Evolutionary conservation across 169 alveolate species (phyloP), one percentile per base, ranked within the genome.

Genomic region (Plasmodium cynomolgi): DNA sequence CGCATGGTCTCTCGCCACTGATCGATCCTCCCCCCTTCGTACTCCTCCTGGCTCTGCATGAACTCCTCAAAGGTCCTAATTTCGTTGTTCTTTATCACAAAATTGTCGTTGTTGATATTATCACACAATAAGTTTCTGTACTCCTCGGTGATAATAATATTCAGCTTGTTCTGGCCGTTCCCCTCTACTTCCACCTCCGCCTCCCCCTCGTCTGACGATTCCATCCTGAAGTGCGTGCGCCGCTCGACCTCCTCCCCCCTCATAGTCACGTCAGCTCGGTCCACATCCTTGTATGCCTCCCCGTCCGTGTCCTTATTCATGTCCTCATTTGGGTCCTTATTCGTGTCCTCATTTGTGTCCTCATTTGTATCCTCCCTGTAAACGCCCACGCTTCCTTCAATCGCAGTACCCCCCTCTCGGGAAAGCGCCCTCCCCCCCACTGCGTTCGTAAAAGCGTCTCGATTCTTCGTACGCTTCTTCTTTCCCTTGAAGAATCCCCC

Each of bases 91-190:
- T 86, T 86, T 17, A 86, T 77, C n/a, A 86, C 93, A 56, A 86
- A 86, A 41, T 77, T 86, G 58, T 86, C 93, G 44, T 86, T 86
- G 68, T 86, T 86, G n/a, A 86, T 86, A 56, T 86, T 86, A 54
- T 75, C 86, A 44, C 93, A 75, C 15, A 86, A 20, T 0, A 86
- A 23, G 23, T 86, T 75, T 77, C 81, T 86, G 41, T 86, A 86
- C 71, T 86, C 81, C 29, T 86, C 86, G 34, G 47, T 37, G 15
- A 79, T 44, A 11, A 39, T 26, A 20, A 86, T 50, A 77, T 77
- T 37, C 44, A 86, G 50, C 39, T 75, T 86, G 33, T 71, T 86
- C 68, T 71, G 84, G 0, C 37, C 37, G 1, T 50, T 17, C 7
- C 23, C 23, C 58, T 47, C 58, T 47, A 7, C 54, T 5, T 41